Evolutionary conservation across 1,139 yeast genomes (phyloP).

Genomic region (Yamadazyma taylorii): DNA sequence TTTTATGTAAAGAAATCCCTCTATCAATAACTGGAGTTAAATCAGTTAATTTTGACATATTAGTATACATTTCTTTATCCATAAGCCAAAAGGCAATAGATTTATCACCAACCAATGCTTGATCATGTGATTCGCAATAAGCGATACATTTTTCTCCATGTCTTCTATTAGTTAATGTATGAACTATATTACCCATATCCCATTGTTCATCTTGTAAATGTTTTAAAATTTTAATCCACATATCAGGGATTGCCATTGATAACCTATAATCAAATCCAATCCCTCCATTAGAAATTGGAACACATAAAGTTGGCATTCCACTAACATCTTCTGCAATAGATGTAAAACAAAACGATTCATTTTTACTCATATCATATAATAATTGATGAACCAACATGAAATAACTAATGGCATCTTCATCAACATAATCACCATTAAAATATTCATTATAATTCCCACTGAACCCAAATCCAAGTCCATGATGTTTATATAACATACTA

Average conservation of each 20-base stretch:
- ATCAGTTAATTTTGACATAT: slow-evolving; percentile 79
- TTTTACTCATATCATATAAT: slow-evolving; percentile 51
- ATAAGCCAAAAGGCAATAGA: slow-evolving; percentile 96
- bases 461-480: slow-evolving; percentile 87
- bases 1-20: slow-evolving; percentile 85
- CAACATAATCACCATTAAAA: slow-evolving; percentile 77
- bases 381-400: slow-evolving; percentile 85
- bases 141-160: slow-evolving; percentile 88
- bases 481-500: slow-evolving; percentile 87
- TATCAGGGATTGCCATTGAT: slow-evolving; percentile 97
- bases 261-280: slow-evolving; percentile 90
- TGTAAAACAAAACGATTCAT: slow-evolving; percentile 51
- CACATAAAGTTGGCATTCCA: slow-evolving; percentile 94
- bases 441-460: slow-evolving; percentile 94
- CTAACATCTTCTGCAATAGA: slow-evolving; percentile 96
- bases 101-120: slow-evolving; percentile 96
- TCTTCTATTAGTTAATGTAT: slow-evolving; percentile 84
- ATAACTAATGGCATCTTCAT: slow-evolving; percentile 82
- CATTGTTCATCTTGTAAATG: slow-evolving; percentile 86
- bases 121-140: slow-evolving; percentile 95
- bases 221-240: slow-evolving; percentile 95
- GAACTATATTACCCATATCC: slow-evolving; percentile 81
- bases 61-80: slow-evolving; percentile 98
- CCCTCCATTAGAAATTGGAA: slow-evolving; percentile 75
- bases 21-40: slow-evolving; percentile 80